phyloP scores from a whole-genome alignment of 1,139 yeast genomes.

The Yamadazyma triangularis region DNA sequence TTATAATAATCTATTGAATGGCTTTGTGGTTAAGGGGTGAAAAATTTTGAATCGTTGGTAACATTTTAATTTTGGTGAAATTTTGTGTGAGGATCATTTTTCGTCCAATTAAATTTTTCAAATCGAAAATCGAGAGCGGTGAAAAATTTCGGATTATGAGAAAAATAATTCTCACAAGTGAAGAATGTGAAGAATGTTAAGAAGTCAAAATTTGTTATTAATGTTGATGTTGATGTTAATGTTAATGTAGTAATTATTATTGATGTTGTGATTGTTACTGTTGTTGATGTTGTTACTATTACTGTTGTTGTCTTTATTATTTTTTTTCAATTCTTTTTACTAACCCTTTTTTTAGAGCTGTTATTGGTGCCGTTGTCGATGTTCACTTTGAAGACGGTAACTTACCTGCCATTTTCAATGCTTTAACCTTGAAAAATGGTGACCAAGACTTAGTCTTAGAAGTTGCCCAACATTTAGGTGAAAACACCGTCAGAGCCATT shows the following conservation, averaged over 20 bases:
- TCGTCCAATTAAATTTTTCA: constrained; percentile 32
- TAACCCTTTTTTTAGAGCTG: constrained; percentile 87
- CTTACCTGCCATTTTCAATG: constrained; percentile 96
- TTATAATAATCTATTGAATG: too few relatives aligned
- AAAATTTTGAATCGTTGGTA: constrained; percentile 1
- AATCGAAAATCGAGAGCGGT: constrained; percentile 11
- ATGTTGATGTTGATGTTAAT: too few relatives aligned
- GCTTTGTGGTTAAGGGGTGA: not conserved
- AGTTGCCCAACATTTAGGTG: constrained; percentile 99
- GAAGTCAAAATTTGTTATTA: too few relatives aligned
- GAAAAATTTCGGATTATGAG: constrained; percentile 3
- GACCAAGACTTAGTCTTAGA: constrained; percentile 82
- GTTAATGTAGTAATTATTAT: too few relatives aligned
- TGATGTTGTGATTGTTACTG: too few relatives aligned
- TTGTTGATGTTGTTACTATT: too few relatives aligned
- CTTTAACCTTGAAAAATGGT: constrained; percentile 76
- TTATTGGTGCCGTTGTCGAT: constrained; percentile 99
- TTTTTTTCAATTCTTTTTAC: too few relatives aligned
- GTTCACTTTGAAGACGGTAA: constrained; percentile 97
- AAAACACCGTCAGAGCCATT: constrained; percentile 99
- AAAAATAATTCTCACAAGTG: too few relatives aligned
- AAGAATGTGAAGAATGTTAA: too few relatives aligned
- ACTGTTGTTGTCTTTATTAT: too few relatives aligned
- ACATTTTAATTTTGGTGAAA: too few relatives aligned
- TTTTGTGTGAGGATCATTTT: too few relatives aligned